phyloP scores from a whole-genome alignment of 2,329 filamentous ascomycete genomes.

The Fusarium liriodendri region DNA sequence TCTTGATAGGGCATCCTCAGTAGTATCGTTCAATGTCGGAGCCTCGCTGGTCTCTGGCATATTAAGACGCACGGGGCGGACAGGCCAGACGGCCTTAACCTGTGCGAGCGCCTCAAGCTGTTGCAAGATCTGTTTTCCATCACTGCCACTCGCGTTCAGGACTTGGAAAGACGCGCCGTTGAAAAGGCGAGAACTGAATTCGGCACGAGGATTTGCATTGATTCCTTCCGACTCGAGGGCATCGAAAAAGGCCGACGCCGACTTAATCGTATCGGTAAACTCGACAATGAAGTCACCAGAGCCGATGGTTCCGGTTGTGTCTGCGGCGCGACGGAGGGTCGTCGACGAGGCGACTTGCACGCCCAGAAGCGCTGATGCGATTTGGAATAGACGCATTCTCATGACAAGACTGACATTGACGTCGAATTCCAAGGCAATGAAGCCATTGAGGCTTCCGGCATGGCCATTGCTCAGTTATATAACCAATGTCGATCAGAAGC shows the following conservation, averaged over 20 bases:
- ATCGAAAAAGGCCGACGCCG: neutral
- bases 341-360: neutral
- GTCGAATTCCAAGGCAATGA: neutral
- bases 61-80: neutral
- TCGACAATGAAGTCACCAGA: neutral
- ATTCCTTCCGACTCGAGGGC: neutral
- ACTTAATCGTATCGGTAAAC: neutral
- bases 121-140: neutral
- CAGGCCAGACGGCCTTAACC: neutral
- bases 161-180: neutral
- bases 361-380: neutral
- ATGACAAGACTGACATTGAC: neutral
- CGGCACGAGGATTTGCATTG: neutral
- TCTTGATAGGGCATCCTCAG: neutral
- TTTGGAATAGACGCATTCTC: neutral
- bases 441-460: fast-evolving
- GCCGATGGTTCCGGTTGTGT: neutral
- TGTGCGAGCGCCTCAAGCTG: neutral
- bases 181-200: neutral
- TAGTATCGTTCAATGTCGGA: neutral
- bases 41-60: neutral
- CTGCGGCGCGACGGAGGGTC: neutral
- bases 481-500: neutral
- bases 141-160: neutral
- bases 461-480: neutral